Evolutionary conservation across 345 rosid species (phyloP).

Genomic region (Citrus maxima): DNA sequence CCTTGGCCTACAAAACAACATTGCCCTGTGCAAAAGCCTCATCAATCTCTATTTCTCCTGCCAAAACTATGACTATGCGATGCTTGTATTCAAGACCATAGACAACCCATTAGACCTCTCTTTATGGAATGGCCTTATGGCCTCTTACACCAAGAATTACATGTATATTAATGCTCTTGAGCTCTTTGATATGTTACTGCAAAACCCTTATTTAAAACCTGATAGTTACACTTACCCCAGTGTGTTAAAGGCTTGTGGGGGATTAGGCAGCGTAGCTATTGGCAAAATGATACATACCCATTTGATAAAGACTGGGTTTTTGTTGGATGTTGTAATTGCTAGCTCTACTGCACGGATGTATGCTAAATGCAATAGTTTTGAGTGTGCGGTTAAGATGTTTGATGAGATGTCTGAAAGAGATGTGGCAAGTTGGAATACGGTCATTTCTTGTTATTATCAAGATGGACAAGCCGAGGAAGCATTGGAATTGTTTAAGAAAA

Average conservation of each 20-base stretch:
- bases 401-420: constrained; percentile 72
- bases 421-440: constrained; percentile 63
- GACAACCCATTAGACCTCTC: constrained; percentile 39
- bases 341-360: constrained; percentile 61
- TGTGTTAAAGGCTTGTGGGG: constrained; percentile 61
- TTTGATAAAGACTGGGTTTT: constrained; percentile 46
- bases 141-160: constrained; percentile 47
- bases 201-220: constrained; percentile 37
- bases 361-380: constrained; percentile 41
- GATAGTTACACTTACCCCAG: constrained; percentile 63
- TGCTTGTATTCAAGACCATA: constrained; percentile 35
- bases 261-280: constrained; percentile 32
- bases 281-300: constrained; percentile 58
- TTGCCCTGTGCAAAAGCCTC: constrained; percentile 49
- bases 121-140: constrained; percentile 59
- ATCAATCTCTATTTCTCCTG: constrained; percentile 55
- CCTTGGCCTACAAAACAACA: constrained; percentile 40
- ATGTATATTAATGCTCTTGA: constrained; percentile 53
- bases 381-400: constrained; percentile 40
- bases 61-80: constrained; percentile 36
- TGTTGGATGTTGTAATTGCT: constrained; percentile 48
- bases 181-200: constrained; percentile 38
- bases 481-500: constrained; percentile 43
- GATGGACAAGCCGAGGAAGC: constrained; percentile 58
- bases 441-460: constrained; percentile 69